These are phyloP conservation scores for Solanum microdontum DNA, from an alignment of 257 asterid species.

Conservation along the genomic window DNA sequence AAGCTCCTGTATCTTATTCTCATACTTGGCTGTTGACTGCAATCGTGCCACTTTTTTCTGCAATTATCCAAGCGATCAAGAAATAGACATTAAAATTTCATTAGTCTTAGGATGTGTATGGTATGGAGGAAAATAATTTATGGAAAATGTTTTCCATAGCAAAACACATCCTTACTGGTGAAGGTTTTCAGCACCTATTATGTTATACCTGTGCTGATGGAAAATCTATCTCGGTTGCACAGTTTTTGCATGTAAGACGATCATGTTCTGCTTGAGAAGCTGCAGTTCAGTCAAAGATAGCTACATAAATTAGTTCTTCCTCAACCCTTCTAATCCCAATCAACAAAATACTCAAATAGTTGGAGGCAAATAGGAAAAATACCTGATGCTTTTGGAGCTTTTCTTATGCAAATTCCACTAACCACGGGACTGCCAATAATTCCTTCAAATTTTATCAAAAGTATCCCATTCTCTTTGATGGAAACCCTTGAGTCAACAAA, in stretches of 20 bases:
- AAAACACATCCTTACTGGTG: not conserved
- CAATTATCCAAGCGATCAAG: constrained; percentile 8
- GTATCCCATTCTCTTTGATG: constrained; percentile 51
- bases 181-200: not conserved
- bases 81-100: constrained; percentile 1
- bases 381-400: constrained; percentile 44
- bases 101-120: not conserved
- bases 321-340: not conserved
- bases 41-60: constrained; percentile 49
- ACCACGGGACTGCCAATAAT: constrained; percentile 67
- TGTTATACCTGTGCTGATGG: constrained; percentile 69
- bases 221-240: constrained; percentile 50
- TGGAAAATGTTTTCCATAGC: not conserved
- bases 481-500: constrained; percentile 56
- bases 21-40: constrained; percentile 60
- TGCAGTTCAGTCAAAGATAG: constrained; percentile 19
- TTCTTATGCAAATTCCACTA: constrained; percentile 84
- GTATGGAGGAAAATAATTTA: not conserved
- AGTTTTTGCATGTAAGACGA: constrained; percentile 48
- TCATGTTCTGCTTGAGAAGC: constrained; percentile 31
- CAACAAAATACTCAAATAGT: not conserved
- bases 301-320: not conserved
- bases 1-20: constrained; percentile 68
- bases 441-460: constrained; percentile 69
- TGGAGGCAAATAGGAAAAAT: constrained; percentile 2